Base-by-base conservation (phyloP, 306 rosid genomes). In the Ammopiptanthus mongolicus region DNA sequence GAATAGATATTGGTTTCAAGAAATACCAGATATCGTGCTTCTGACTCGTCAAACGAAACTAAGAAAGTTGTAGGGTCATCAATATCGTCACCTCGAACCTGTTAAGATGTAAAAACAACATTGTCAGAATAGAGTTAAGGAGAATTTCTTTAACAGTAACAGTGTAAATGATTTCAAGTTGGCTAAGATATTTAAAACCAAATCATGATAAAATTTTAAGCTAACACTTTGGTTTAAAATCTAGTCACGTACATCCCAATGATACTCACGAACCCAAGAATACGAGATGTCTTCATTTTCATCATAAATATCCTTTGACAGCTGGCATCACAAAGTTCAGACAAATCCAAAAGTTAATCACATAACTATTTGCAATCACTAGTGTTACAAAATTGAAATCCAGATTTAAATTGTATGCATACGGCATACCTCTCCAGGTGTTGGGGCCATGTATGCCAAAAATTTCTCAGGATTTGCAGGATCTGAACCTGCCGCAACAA, bases 201-300 rank as follows among this genome's bases (percentile, higher is more conserved):
- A 42, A 31, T 37, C 44, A 41, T 19, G 14, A 56, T 7, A 22
- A 15, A 55, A 57, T 4, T 70, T 42, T 15, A 52, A 73, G 63
- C 28, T 34, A 58, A 5, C 17, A 63, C 31, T 69, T 1, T 23
- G 62, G 57, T 39, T 41, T 42, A 65, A 73, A 61, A 66, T 75
- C 42, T 59, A 61, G 66, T 76, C 21, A 89, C 99, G 3, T 89
- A 92, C 97, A 85, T 92, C 97, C 89, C 96, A 92, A 64, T 90
- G 83, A 80, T 95, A 92, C 80, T 95, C 99, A 17, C 98, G 98
- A 63, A 95, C 87, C 99, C 97, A 95, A 34, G 98, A 81, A 82
- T 75, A 89, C 0, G 87, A 79, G 79, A 92, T 79, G 36, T 95
- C 99, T 84, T 95, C 99, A 67, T 81, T 86, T 81, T 88, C 97